Conservation (phyloP, 148 eudicot species). For the Polygonum aviculare region DNA sequence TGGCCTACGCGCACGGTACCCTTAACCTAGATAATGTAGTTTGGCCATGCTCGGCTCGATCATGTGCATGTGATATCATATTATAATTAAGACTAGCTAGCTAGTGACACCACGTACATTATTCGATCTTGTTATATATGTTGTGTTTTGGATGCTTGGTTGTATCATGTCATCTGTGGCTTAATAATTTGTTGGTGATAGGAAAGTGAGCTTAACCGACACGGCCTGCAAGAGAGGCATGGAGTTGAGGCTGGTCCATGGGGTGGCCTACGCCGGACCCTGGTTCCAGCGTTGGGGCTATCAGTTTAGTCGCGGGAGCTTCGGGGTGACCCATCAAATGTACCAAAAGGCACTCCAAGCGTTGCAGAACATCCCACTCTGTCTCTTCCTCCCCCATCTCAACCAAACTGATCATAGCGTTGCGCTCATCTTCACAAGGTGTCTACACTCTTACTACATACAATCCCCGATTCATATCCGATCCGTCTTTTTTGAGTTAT, state of each 20-base stretch:
- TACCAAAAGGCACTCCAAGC: slow-evolving; percentile 75
- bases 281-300: slow-evolving; percentile 95
- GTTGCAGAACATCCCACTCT: slow-evolving; percentile 57
- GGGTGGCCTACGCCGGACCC: slow-evolving; percentile 64
- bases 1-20: slow-evolving; percentile 65
- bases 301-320: slow-evolving; percentile 74
- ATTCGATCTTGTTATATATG: too few species aligned
- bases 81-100: not conserved
- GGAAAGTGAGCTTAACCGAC: slow-evolving; percentile 84
- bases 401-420: slow-evolving; percentile 32
- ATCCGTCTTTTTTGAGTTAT: too few species aligned
- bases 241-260: slow-evolving; percentile 83
- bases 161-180: not conserved
- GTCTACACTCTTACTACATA: not conserved
- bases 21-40: too few species aligned
- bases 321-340: slow-evolving; percentile 60
- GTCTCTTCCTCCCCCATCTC: slow-evolving; percentile 49
- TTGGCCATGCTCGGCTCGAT: too few species aligned
- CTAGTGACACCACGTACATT: not conserved
- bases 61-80: too few species aligned
- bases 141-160: not conserved
- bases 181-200: slow-evolving; percentile 13
- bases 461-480: too few species aligned
- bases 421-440: slow-evolving; percentile 37
- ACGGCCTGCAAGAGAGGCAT: slow-evolving; percentile 62